These are phyloP conservation scores for Albugo laibachii DNA, from an alignment of 352 stramenopile species.

Conservation along the genomic window DNA sequence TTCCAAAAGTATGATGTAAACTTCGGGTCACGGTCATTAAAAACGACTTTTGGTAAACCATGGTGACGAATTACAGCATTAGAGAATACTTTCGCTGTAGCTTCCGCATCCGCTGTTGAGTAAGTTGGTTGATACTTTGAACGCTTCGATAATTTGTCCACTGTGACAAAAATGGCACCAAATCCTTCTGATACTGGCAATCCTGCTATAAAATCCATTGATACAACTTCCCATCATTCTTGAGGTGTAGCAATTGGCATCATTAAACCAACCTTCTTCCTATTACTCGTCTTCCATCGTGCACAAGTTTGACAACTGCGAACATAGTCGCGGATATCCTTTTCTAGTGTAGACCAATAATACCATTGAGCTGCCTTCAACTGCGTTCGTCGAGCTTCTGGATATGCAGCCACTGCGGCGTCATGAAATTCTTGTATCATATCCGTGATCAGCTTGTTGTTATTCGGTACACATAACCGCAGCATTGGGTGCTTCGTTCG, in stretches of 20 bases:
- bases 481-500: not conserved
- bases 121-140: constrained; percentile 5
- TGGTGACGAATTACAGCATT: too few relatives aligned
- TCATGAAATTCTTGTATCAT: constrained; percentile 4
- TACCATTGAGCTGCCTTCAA: constrained; percentile 2
- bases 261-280: constrained; percentile 3
- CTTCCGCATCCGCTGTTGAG: not conserved
- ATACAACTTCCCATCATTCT: constrained; percentile 7
- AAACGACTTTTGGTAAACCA: not conserved
- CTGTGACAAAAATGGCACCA: not conserved
- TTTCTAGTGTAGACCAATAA: constrained; percentile 5
- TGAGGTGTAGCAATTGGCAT: constrained; percentile 1
- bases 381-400: not conserved
- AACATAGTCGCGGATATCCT: constrained; percentile 4
- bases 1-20: constrained; percentile 6
- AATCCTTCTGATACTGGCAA: constrained; percentile 7
- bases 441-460: not conserved
- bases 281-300: not conserved
- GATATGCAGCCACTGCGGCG: not conserved
- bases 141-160: constrained; percentile 5
- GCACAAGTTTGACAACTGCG: constrained; percentile 1
- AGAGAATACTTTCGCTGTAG: too few relatives aligned
- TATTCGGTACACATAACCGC: not conserved
- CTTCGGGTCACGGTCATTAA: constrained; percentile 1
- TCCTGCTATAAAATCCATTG: constrained; percentile 6